These are phyloP conservation scores for Fomitiporia mediterranea DNA, from an alignment of 1,284 basidiomycete genomes.

Conservation along the genomic window DNA sequence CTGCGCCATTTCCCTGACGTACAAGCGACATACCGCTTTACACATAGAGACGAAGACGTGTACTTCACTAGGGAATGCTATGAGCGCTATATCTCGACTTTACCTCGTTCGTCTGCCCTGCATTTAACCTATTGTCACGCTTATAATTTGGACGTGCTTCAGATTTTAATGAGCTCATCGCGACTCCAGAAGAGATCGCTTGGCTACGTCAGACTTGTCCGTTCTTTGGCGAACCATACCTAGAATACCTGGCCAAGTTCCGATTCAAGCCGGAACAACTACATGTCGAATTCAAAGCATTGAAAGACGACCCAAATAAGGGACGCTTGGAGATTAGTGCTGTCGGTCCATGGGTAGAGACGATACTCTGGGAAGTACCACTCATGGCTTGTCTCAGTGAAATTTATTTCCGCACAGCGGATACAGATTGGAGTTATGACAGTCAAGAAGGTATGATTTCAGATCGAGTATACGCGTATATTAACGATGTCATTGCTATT, in stretches of 20 bases:
- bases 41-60: slow-evolving; percentile 72
- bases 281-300: slow-evolving; percentile 58
- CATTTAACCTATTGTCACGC: background rate
- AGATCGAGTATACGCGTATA: background rate
- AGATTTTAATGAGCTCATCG: slow-evolving; percentile 65
- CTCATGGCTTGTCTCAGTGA: slow-evolving; percentile 88
- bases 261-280: slow-evolving; percentile 85
- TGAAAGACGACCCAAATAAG: slow-evolving; percentile 41
- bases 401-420: slow-evolving; percentile 65
- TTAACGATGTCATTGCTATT: background rate
- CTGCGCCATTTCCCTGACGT: slow-evolving; percentile 73
- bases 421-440: slow-evolving; percentile 80
- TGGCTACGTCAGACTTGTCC: slow-evolving; percentile 75
- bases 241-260: slow-evolving; percentile 72
- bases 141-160: background rate
- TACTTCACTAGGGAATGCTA: slow-evolving; percentile 70
- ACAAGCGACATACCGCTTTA: slow-evolving; percentile 76
- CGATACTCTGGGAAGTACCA: slow-evolving; percentile 95
- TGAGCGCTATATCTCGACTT: slow-evolving; percentile 58
- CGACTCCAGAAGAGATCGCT: slow-evolving; percentile 59
- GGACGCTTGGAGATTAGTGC: slow-evolving; percentile 77
- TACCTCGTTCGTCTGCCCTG: slow-evolving; percentile 54
- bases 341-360: slow-evolving; percentile 80
- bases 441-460: slow-evolving; percentile 63
- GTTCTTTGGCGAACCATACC: slow-evolving; percentile 70